Evolutionary conservation across 176 grass and related monocot species (phyloP).

Genomic region (Calamus simplicifolius): DNA sequence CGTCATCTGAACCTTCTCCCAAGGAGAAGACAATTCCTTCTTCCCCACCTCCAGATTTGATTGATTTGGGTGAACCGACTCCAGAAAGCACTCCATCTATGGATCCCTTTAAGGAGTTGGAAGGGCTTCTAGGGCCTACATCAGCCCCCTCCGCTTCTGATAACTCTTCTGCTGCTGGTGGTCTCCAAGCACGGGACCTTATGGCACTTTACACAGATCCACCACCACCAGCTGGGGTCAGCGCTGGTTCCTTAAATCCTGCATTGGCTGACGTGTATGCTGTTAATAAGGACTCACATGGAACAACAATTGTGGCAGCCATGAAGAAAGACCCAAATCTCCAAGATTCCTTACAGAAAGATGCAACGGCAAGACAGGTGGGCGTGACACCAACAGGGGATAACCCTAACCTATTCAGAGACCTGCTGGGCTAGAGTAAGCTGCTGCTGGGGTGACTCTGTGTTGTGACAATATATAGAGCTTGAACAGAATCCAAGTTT

Average conservation of each 20-base stretch:
- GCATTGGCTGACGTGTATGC: conserved; percentile 15
- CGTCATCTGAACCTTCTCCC: conserved; percentile 29
- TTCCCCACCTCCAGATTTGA: conserved; percentile 66
- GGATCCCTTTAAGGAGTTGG: conserved; percentile 83
- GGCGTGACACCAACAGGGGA: conserved; percentile 78
- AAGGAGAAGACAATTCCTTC: conserved; percentile 50
- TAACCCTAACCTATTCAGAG: conserved; percentile 94
- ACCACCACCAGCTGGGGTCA: conserved; percentile 19
- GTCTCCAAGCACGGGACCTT: conserved; percentile 50
- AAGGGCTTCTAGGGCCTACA: conserved; percentile 64
- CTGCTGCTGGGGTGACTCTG: not conserved
- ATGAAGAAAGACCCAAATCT: conserved; percentile 66
- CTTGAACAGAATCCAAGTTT: not conserved
- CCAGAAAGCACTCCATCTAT: conserved; percentile 25
- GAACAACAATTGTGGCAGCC: conserved; percentile 18
- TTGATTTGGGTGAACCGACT: conserved; percentile 71
- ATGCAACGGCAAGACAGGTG: conserved; percentile 70
- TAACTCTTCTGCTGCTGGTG: conserved; percentile 20
- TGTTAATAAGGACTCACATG: conserved; percentile 12
- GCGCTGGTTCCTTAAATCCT: conserved; percentile 17
- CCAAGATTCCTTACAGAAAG: conserved; percentile 77
- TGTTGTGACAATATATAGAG: not conserved
- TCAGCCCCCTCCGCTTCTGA: conserved; percentile 18
- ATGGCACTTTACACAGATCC: conserved; percentile 58
- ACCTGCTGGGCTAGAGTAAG: conserved; percentile 60